phyloP scores from a whole-genome alignment of 2,329 filamentous ascomycete genomes.

The Penicillium sp. region DNA sequence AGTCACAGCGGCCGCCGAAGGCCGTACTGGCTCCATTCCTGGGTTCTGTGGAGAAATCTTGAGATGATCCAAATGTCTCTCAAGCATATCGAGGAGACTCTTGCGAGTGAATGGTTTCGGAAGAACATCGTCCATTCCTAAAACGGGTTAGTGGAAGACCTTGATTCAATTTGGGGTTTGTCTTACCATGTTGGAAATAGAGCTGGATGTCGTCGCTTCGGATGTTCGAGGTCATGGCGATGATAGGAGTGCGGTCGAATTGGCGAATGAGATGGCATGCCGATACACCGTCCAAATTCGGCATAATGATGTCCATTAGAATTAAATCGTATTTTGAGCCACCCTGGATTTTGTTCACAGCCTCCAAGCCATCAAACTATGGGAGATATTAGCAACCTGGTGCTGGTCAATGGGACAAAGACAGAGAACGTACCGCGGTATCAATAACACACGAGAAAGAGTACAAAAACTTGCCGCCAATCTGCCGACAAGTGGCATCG shows the following conservation, averaged over 20 bases:
- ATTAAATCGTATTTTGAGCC: slow-evolving; percentile 67
- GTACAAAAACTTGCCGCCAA: slow-evolving; percentile 65
- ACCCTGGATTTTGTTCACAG: slow-evolving; percentile 77
- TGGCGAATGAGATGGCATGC: slow-evolving; percentile 91
- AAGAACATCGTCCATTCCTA: slow-evolving; percentile 96
- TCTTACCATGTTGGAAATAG: slow-evolving; percentile 92
- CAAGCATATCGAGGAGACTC: slow-evolving; percentile 78
- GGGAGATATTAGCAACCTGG: slow-evolving; percentile 8
- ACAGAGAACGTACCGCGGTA: slow-evolving; percentile 54
- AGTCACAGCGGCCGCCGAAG: slow-evolving; percentile 39
- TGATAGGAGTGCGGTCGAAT: slow-evolving; percentile 79
- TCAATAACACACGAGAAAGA: slow-evolving; percentile 64
- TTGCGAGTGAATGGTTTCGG: slow-evolving; percentile 95
- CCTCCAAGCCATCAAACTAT: slow-evolving; percentile 82
- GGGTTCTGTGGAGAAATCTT: slow-evolving; percentile 62
- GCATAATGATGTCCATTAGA: slow-evolving; percentile 97
- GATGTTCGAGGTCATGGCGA: slow-evolving; percentile 99
- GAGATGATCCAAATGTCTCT: slow-evolving; percentile 82
- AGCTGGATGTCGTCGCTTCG: slow-evolving; percentile 93
- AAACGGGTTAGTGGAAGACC: slow-evolving; percentile 22
- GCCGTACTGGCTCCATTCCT: slow-evolving; percentile 49
- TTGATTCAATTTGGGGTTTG: not conserved
- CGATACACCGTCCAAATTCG: slow-evolving; percentile 88
- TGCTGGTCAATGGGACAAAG: not conserved
- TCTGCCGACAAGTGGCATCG: slow-evolving; percentile 64